phyloP scores from a whole-genome alignment of 371 early-diverging fungal genomes.

The Mycotypha africana region DNA sequence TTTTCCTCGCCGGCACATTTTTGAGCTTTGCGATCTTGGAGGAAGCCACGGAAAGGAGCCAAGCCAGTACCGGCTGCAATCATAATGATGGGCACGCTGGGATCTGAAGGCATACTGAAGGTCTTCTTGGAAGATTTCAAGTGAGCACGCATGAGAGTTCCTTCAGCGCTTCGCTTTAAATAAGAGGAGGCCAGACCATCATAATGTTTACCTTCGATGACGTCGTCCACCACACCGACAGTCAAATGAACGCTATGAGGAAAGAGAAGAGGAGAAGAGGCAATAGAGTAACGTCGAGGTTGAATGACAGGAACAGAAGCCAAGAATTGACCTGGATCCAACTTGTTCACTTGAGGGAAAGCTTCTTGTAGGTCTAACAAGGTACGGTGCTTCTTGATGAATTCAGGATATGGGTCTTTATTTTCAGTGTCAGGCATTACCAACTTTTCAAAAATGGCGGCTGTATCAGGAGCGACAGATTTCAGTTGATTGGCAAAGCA shows the following conservation, averaged over 20 bases:
- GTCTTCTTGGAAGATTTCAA: constrained; percentile 41
- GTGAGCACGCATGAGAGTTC: constrained; percentile 17
- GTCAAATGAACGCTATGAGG: constrained; percentile 26
- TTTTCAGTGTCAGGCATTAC: constrained; percentile 29
- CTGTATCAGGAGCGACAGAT: constrained; percentile 27
- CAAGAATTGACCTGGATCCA: constrained; percentile 43
- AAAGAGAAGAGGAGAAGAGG: constrained; percentile 35
- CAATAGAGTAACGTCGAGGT: constrained; percentile 55
- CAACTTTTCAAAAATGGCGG: constrained; percentile 26
- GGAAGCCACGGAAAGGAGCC: constrained; percentile 84
- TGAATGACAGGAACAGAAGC: constrained; percentile 40
- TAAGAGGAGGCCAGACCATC: constrained; percentile 39
- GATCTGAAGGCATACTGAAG: constrained; percentile 33
- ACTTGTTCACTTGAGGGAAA: constrained; percentile 38
- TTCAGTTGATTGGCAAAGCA: constrained; percentile 38
- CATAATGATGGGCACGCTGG: constrained; percentile 46
- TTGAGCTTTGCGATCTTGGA: constrained; percentile 43
- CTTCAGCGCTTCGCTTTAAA: constrained; percentile 10
- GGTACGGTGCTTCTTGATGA: constrained; percentile 39
- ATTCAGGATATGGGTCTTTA: constrained; percentile 34
- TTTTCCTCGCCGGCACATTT: constrained; percentile 9
- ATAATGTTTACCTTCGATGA: constrained; percentile 32
- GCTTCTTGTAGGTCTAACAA: constrained; percentile 39
- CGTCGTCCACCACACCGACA: constrained; percentile 40
- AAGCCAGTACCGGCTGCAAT: constrained; percentile 78